A percentile compares a stretch with the other conserved stretches of the same genome.
Conservation (phyloP, 192 early-diverging fungal genomes). For the Phlyctochytrium bullatum region DNA sequence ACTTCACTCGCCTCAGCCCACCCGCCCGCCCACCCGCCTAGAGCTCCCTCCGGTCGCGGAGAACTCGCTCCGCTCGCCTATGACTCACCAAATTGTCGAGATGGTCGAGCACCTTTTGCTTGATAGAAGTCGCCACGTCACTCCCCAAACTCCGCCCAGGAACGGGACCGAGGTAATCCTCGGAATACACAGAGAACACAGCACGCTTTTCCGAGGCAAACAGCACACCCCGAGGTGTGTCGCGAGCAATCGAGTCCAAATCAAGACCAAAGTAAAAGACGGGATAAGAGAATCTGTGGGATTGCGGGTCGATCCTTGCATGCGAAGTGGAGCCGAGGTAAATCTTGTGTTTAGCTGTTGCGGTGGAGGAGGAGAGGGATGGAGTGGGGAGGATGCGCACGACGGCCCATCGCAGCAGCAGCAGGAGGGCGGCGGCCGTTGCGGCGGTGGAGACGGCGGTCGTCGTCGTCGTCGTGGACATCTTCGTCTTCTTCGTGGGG, state of each 20-base stretch:
- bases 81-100: constrained; percentile 7
- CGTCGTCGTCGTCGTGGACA: too few relatives aligned
- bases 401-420: too few relatives aligned
- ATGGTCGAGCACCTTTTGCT: constrained; percentile 9
- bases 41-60: too few relatives aligned
- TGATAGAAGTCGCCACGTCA: constrained; percentile 1
- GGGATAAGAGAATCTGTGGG: constrained; percentile 51
- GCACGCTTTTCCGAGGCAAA: constrained; percentile 13
- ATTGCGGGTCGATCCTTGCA: constrained; percentile 38
- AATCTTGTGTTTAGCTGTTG: constrained; percentile 16
- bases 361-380: neutral
- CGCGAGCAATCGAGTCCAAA: neutral
- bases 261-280: constrained; percentile 46
- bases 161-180: constrained; percentile 29
- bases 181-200: constrained; percentile 28
- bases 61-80: too few relatives aligned
- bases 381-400: neutral
- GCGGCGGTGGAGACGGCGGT: too few relatives aligned
- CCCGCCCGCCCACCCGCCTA: too few relatives aligned
- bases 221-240: constrained; percentile 1
- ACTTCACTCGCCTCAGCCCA: too few relatives aligned
- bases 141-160: neutral
- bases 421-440: too few relatives aligned
- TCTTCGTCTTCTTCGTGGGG: too few relatives aligned
- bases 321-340: constrained; percentile 46